Base-by-base conservation (phyloP, 1,139 yeast genomes). In the Geotrichum bryndzae region DNA sequence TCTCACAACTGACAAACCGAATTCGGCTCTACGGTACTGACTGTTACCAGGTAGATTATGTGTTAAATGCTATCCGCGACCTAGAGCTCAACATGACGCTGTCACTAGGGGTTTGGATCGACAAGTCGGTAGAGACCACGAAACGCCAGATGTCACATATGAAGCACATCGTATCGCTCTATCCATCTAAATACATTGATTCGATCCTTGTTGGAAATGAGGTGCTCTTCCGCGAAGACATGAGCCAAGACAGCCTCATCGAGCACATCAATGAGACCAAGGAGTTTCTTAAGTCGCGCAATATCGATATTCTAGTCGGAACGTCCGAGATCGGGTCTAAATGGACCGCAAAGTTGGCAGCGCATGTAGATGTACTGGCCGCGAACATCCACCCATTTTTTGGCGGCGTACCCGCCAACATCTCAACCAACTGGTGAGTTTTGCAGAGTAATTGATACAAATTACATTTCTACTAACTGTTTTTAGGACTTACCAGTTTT, bases 381-480 rank as follows among this genome's bases (percentile, higher is more conserved):
- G 84, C 85, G 3, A 86, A 85, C 69, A 77, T 85, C 7, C 89
- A 85, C 72, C 91, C 91, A 2, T 86, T 86, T 65, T 85, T 86
- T 72, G 83, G 85, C 1, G 91, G 91, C 0, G 80, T 79, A 0
- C 67, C 70, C 1, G 87, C 82, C 1, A 69, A 74, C n/a, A 70
- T 72, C 3, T 85, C 88, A 0, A 73, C 83, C 0, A 69, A 75
- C 5, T 86, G 90, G 89, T 58, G 53, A 25, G 54, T 25, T 11
- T 55, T 15, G 6, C 5, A 27, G 25, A 31, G 10, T 3, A 46
- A 51, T 31, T 52, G 15, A 29, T 13, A 15, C 3, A 25, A 3
- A n/a, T 23, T 2, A 22, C 22, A 10, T 35, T 53, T 6, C 15
- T n/a, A 13, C 33, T 27, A 15, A 51, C 23, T 18, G 4, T 41